These are phyloP conservation scores for Bisporella sp. DNA, from an alignment of 2,329 filamentous ascomycete species.

Conservation along the genomic window DNA sequence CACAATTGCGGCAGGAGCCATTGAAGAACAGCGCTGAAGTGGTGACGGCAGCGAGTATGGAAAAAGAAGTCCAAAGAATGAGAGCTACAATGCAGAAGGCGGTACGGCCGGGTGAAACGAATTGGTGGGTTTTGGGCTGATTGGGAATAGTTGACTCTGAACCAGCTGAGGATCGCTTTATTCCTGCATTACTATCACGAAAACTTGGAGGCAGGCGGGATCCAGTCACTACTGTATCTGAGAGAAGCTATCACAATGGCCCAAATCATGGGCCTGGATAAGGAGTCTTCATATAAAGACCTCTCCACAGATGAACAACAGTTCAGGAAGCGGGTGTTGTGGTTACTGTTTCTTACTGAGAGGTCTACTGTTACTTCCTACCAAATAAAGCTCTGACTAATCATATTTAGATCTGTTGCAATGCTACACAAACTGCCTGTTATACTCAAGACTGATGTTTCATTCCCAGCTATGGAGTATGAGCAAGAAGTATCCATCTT, in stretches of 20 bases:
- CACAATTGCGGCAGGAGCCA: slow-evolving; percentile 37
- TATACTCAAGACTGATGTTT: slow-evolving; percentile 34
- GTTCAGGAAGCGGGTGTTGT: slow-evolving; percentile 38
- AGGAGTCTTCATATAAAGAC: slow-evolving; percentile 33
- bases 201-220: slow-evolving; percentile 38
- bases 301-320: slow-evolving; percentile 35
- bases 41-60: slow-evolving; percentile 28
- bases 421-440: slow-evolving; percentile 43
- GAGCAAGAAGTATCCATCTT: slow-evolving; percentile 38
- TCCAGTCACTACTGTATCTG: slow-evolving; percentile 39
- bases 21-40: slow-evolving; percentile 15
- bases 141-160: slow-evolving; percentile 27
- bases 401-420: slow-evolving; percentile 37
- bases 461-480: slow-evolving; percentile 30
- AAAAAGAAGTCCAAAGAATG: slow-evolving; percentile 29
- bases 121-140: slow-evolving; percentile 7
- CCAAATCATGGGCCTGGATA: slow-evolving; percentile 41
- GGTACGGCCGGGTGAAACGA: not conserved
- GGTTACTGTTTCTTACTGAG: slow-evolving; percentile 42
- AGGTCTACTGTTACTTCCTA: slow-evolving; percentile 11
- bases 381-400: not conserved
- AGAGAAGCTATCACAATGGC: slow-evolving; percentile 45
- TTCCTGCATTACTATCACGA: slow-evolving; percentile 47
- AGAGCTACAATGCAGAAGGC: slow-evolving; percentile 19
- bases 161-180: slow-evolving; percentile 39